These are phyloP conservation scores for Apiospora hydei DNA, from an alignment of 2,329 filamentous ascomycete genomes.

Conservation along the genomic window DNA sequence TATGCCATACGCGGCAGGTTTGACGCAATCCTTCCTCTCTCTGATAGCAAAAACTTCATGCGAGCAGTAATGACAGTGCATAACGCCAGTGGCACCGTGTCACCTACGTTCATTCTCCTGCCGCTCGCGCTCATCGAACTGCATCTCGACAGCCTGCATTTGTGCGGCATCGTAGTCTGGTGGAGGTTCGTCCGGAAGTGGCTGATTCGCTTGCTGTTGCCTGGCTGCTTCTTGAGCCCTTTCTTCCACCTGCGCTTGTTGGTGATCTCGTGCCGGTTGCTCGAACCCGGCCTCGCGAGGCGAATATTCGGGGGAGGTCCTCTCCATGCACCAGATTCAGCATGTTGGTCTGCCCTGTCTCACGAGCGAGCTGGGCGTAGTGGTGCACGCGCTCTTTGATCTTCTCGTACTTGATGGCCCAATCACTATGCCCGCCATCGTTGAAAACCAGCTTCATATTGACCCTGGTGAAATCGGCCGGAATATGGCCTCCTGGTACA, in stretches of 20 bases:
- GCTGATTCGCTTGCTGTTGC: constrained; percentile 40
- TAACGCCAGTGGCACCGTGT: constrained; percentile 27
- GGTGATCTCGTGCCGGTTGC: constrained; percentile 29
- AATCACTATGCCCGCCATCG: constrained; percentile 94
- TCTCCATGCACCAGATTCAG: constrained; percentile 74
- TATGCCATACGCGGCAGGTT: not conserved
- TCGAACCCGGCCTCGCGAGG: constrained; percentile 53
- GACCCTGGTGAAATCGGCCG: constrained; percentile 73
- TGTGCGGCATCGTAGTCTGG: constrained; percentile 94
- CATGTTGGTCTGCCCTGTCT: constrained; percentile 65
- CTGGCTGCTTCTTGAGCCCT: constrained; percentile 36
- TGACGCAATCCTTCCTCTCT: not conserved
- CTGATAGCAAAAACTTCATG: not conserved
- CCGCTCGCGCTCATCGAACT: constrained; percentile 73
- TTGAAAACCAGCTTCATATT: constrained; percentile 90
- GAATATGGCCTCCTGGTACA: constrained; percentile 83
- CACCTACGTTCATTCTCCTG: constrained; percentile 72
- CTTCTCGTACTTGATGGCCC: constrained; percentile 81
- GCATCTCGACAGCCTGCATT: constrained; percentile 66
- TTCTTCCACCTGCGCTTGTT: constrained; percentile 35
- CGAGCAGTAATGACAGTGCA: not conserved
- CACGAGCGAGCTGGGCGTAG: constrained; percentile 76
- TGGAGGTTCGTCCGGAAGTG: constrained; percentile 75
- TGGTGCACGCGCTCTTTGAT: constrained; percentile 86
- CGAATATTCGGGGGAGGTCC: constrained; percentile 88